Evolutionary conservation across 805 yeast species (phyloP).

Genomic region (Myxozyma lipomycoides): DNA sequence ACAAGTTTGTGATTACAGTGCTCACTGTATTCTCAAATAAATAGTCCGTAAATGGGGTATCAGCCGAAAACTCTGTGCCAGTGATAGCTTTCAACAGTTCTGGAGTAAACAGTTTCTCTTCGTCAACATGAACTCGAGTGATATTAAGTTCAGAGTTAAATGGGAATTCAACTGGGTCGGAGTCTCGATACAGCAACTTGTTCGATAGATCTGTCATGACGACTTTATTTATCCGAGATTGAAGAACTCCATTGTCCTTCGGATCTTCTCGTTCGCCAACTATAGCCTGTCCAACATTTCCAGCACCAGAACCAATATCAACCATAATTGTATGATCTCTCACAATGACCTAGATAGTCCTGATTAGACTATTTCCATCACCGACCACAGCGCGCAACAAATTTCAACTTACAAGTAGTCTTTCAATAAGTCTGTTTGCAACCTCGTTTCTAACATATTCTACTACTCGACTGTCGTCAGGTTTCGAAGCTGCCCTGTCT

Average conservation of each 20-base stretch:
- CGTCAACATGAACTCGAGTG: constrained; percentile 58
- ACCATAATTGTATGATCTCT: constrained; percentile 56
- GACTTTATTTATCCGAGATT: constrained; percentile 51
- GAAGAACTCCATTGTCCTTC: constrained; percentile 48
- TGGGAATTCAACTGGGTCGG: constrained; percentile 35
- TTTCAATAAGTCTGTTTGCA: constrained; percentile 66
- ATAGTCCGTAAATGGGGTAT: constrained; percentile 9
- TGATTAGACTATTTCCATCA: neutral
- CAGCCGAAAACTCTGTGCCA: constrained; percentile 1
- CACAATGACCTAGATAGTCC: constrained; percentile 47
- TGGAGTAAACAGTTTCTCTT: constrained; percentile 45
- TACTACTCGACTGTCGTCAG: constrained; percentile 50
- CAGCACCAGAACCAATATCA: constrained; percentile 73
- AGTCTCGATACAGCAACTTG: constrained; percentile 52
- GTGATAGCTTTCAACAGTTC: constrained; percentile 38
- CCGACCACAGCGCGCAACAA: neutral
- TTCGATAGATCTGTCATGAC: constrained; percentile 65
- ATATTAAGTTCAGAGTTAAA: constrained; percentile 47
- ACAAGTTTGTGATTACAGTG: constrained; percentile 67
- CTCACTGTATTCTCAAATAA: constrained; percentile 46
- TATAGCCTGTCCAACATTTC: constrained; percentile 50
- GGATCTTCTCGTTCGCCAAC: constrained; percentile 39
- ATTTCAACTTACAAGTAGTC: constrained; percentile 48
- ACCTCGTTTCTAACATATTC: constrained; percentile 75
- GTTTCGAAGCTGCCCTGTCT: constrained; percentile 46